Evolutionary conservation across 2,329 filamentous ascomycete genomes (phyloP).

Genomic region (Ophiostoma australiae): DNA sequence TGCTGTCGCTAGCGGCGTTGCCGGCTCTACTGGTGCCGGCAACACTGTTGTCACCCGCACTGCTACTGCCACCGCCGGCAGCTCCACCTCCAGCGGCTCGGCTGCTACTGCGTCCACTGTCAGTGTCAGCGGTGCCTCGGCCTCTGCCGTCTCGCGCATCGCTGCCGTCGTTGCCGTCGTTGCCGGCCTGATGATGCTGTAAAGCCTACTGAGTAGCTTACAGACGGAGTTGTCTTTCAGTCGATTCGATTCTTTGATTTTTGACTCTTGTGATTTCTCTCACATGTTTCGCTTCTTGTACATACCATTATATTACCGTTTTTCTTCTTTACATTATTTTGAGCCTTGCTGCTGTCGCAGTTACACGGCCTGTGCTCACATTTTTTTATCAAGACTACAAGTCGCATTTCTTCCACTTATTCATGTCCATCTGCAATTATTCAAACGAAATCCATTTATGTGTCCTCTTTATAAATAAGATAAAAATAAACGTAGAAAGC

Average conservation of each 20-base stretch:
- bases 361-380: neutral
- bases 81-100: neutral
- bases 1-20: neutral
- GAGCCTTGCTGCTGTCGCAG: neutral
- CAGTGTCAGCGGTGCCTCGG: conserved; percentile 3
- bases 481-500: no score
- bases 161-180: neutral
- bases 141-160: neutral
- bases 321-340: neutral
- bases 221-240: neutral
- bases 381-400: neutral
- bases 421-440: neutral
- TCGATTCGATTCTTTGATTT: neutral
- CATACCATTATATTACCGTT: neutral
- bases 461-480: neutral
- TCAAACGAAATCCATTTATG: neutral
- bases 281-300: conserved; percentile 4
- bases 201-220: conserved; percentile 11
- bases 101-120: neutral
- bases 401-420: neutral
- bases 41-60: conserved; percentile 4
- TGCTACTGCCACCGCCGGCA: neutral
- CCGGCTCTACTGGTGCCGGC: neutral
- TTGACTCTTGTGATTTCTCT: neutral
- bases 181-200: conserved; percentile 12